Percentiles rank a stretch among this genome's conserved stretches.
Conservation (phyloP, 495 filamentous ascomycete species). For the Acidomyces sp. region DNA sequence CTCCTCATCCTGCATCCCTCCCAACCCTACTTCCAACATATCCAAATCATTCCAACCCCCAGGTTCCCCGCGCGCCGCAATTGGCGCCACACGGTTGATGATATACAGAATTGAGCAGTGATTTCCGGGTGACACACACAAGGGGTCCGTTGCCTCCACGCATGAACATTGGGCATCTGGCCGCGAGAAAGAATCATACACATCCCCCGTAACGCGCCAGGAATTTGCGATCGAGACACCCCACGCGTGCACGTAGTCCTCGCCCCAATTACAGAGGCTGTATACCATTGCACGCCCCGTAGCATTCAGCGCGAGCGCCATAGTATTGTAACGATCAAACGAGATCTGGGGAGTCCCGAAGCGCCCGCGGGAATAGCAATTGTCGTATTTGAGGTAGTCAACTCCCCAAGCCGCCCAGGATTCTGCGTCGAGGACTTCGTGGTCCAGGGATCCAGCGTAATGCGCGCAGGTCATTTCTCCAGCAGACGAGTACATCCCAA, state of each 20-base stretch:
- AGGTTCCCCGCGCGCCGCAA: background rate
- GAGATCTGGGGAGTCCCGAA: constrained; percentile 29
- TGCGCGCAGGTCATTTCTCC: constrained; percentile 30
- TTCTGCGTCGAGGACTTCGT: constrained; percentile 24
- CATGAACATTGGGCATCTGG: constrained; percentile 39
- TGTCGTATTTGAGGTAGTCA: constrained; percentile 28
- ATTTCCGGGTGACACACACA: constrained; percentile 39
- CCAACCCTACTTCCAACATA: constrained; percentile 9
- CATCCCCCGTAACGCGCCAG: constrained; percentile 45
- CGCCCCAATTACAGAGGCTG: constrained; percentile 15
- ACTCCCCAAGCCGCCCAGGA: constrained; percentile 24
- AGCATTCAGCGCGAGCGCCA: constrained; percentile 24
- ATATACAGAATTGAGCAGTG: no score
- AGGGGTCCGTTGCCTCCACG: constrained; percentile 30
- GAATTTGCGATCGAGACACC: constrained; percentile 35
- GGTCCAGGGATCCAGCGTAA: constrained; percentile 1
- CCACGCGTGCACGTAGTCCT: constrained; percentile 23
- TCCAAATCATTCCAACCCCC: background rate
- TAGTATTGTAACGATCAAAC: constrained; percentile 31
- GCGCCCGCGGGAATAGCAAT: constrained; percentile 27
- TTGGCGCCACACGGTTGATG: constrained; percentile 37
- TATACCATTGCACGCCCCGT: constrained; percentile 32
- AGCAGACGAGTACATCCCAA: constrained; percentile 44
- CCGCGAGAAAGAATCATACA: constrained; percentile 39
- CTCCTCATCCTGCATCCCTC: constrained; percentile 6